These are phyloP conservation scores for Tylopilus sp. DNA, from an alignment of 768 basidiomycete genomes.

Conservation along the genomic window DNA sequence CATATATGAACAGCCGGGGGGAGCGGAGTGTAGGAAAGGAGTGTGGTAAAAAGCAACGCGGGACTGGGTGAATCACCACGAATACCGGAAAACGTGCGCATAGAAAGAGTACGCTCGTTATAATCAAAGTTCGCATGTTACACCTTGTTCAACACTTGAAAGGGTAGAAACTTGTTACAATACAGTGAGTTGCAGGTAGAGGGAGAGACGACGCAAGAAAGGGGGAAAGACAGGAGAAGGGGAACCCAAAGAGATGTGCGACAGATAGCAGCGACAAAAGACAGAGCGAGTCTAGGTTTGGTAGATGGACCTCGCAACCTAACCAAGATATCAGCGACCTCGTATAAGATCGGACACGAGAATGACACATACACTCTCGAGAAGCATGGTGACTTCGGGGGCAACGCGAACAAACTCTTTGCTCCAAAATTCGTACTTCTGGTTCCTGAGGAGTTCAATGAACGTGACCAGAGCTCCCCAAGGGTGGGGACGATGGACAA, in stretches of 20 bases:
- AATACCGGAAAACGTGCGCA: slow-evolving; percentile 14
- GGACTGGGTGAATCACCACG: slow-evolving; percentile 13
- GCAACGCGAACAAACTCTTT: slow-evolving; percentile 82
- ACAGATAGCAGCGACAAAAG: slow-evolving; percentile 75
- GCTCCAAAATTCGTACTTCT: slow-evolving; percentile 89
- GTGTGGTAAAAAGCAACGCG: slow-evolving; percentile 11
- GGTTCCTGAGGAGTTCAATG: slow-evolving; percentile 88
- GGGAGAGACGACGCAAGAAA: slow-evolving; percentile 20
- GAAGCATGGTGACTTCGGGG: slow-evolving; percentile 80
- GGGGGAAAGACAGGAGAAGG: slow-evolving; percentile 17
- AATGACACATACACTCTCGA: slow-evolving; percentile 66
- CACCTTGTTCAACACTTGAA: slow-evolving; percentile 60
- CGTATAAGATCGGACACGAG: neutral
- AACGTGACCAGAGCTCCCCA: slow-evolving; percentile 95
- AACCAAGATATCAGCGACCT: slow-evolving; percentile 9
- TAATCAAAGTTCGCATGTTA: slow-evolving; percentile 47
- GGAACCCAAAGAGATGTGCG: slow-evolving; percentile 65
- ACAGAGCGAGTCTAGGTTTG: slow-evolving; percentile 63
- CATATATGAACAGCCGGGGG: slow-evolving; percentile 17
- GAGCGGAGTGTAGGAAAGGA: slow-evolving; percentile 6
- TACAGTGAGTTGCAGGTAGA: slow-evolving; percentile 66
- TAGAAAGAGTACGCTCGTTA: slow-evolving; percentile 20
- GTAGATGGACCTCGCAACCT: slow-evolving; percentile 80
- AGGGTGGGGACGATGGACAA: slow-evolving; percentile 93
- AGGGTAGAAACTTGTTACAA: slow-evolving; percentile 63